A percentile compares a stretch with the other conserved stretches of the same genome.
Evolutionary conservation across 2,329 filamentous ascomycete genomes (phyloP).

Genomic region (Aspergillus fructus): DNA sequence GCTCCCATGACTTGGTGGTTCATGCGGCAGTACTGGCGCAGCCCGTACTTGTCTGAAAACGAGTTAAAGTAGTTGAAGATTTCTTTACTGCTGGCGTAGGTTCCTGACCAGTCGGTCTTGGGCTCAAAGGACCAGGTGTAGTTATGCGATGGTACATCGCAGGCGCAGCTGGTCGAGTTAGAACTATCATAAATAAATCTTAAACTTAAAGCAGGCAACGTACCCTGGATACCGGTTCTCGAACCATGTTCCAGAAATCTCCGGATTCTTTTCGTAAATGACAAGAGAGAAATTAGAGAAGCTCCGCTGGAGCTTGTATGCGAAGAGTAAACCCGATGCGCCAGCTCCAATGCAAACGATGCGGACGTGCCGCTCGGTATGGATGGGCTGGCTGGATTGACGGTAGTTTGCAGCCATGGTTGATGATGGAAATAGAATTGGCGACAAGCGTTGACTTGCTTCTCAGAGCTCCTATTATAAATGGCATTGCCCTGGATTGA

Average conservation of each 20-base stretch:
- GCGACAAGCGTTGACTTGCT: no score
- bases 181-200: no score
- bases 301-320: conserved; percentile 4
- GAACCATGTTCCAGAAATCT: conserved; percentile 12
- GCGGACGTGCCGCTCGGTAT: conserved; percentile 7
- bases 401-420: background rate
- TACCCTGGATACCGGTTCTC: conserved; percentile 13
- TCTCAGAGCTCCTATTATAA: no score
- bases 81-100: conserved; percentile 1
- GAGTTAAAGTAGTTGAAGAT: conserved; percentile 6
- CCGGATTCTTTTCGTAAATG: conserved; percentile 12
- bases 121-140: conserved; percentile 10
- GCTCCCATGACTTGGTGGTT: conserved; percentile 3
- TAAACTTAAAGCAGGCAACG: background rate
- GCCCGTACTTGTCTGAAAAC: background rate
- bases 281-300: background rate
- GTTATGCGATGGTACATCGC: conserved; percentile 10
- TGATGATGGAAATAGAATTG: no score
- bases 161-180: background rate
- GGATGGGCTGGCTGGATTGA: conserved; percentile 4
- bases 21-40: conserved; percentile 2
- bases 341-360: conserved; percentile 11
- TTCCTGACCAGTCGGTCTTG: conserved; percentile 7
- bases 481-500: no score
- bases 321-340: conserved; percentile 3